Base-by-base conservation (phyloP, 2,329 filamentous ascomycete genomes). In the Mollisia scopiformis region DNA sequence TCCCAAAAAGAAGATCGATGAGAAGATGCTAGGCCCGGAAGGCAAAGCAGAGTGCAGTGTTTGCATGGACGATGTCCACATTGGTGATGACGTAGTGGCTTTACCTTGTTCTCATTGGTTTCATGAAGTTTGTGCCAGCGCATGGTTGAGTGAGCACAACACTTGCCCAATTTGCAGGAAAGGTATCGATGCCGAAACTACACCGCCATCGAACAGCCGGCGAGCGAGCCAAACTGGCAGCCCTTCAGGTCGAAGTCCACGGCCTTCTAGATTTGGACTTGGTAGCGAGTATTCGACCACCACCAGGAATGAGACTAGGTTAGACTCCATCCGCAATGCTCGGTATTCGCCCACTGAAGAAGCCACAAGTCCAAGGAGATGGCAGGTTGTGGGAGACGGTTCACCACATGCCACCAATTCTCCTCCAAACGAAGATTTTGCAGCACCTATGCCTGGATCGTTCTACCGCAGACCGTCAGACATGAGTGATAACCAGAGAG, bases 41-140 rank as follows among this genome's bases (percentile, higher is more conserved):
- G 76, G 78, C 5, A 91, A 89, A 60, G 89, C 87, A 43, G 93
- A 97, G 72, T 99, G 95, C 75, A 93, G 91, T 35, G 97, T 99
- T 61, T 99, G 95, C 76, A 96, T 98, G 80, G 93, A 97, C 58
- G 85, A 91, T 28, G 88, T 96, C 63, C 82, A 85, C 27, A 72
- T 90, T 35, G 90, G 87, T 11, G 87, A 91, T 30, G 87, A 91
- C 72, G 91, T 94, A 5, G 85, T 90, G 0, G 83, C 88, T 49
- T 77, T 99, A 54, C 93, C 93, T 0, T 99, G 95, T 77, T 89
- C 87, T 61, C 95, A 99, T 72, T 97, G 92, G 92, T 98, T 97
- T 74, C 94, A 97, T 71, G 88, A 88, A 60, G 80, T 85, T 27
- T 98, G 94, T 70, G 90, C 95, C 33, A 83, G 87, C 25, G 81